Percentiles rank a stretch among this genome's conserved stretches.
Conservation (phyloP, 2,329 filamentous ascomycete species). For the Trichoderma cornu-damae region DNA sequence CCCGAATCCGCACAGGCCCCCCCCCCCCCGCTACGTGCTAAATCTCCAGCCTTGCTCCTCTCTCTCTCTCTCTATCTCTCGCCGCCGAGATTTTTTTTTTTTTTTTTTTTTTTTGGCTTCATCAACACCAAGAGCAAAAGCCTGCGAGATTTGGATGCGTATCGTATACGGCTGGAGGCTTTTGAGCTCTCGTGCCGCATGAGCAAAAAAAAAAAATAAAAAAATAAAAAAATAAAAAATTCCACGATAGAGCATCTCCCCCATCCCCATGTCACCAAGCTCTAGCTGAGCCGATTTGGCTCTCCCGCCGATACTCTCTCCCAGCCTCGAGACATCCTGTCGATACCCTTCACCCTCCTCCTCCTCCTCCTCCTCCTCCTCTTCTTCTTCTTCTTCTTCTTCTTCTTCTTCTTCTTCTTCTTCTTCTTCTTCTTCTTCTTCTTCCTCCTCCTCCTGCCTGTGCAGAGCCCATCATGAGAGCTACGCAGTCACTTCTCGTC, state of each 20-base stretch:
- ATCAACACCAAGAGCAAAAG: constrained; percentile 8
- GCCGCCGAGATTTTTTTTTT: no score
- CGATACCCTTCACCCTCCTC: constrained; percentile 7
- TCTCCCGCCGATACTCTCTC: constrained; percentile 10
- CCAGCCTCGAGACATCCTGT: not conserved
- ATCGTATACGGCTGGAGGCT: not conserved
- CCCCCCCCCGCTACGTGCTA: not conserved
- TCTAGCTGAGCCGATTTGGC: constrained; percentile 31
- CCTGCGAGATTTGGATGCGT: not conserved
- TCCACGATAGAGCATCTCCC: not conserved
- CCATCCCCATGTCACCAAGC: constrained; percentile 27
- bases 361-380: constrained; percentile 9
- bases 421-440: no score
- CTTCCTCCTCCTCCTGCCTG: no score
- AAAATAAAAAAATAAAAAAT: no score
- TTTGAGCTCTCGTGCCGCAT: not conserved
- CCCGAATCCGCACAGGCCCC: not conserved
- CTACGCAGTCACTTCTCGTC: constrained; percentile 39
- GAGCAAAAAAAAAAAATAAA: no score
- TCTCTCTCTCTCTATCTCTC: no score
- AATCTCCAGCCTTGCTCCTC: not conserved
- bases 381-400: no score
- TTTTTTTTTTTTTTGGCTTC: no score
- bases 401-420: no score
- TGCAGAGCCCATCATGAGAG: constrained; percentile 45